Evolutionary conservation across 176 grass and related monocot species (phyloP).

Genomic region (Elymus sibiricus): DNA sequence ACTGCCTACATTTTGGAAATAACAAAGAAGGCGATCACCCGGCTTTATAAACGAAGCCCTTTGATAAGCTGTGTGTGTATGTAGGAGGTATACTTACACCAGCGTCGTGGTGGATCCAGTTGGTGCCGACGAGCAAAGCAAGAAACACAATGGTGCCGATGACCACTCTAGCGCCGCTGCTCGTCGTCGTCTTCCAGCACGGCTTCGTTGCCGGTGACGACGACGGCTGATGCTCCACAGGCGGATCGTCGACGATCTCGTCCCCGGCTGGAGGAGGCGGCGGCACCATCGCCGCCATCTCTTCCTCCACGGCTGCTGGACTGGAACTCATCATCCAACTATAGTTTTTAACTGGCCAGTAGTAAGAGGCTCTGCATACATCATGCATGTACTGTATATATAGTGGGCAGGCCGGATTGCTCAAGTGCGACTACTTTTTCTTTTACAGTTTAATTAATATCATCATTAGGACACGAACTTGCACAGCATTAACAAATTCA

Average conservation of each 20-base stretch:
- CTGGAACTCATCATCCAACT: neutral
- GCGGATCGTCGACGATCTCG: neutral
- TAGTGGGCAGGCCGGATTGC: too few relatives aligned
- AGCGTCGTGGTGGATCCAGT: slow-evolving; percentile 9
- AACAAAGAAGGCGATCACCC: too few relatives aligned
- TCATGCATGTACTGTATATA: too few relatives aligned
- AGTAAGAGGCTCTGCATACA: neutral
- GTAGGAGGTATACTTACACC: neutral
- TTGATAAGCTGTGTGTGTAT: neutral
- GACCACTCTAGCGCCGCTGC: slow-evolving; percentile 12
- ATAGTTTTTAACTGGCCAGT: neutral
- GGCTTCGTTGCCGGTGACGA: neutral
- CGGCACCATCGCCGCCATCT: neutral
- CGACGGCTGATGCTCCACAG: neutral
- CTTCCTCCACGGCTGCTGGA: neutral
- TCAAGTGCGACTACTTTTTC: too few relatives aligned
- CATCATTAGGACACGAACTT: too few relatives aligned
- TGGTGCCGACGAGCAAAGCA: slow-evolving; percentile 14
- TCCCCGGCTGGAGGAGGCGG: neutral
- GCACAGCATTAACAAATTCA: too few relatives aligned
- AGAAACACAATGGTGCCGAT: slow-evolving; percentile 27
- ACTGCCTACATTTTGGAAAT: too few relatives aligned
- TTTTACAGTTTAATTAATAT: too few relatives aligned
- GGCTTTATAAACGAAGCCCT: too few relatives aligned
- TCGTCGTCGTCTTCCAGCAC: neutral